A percentile compares a stretch with the other conserved stretches of the same genome.
phyloP scores from a whole-genome alignment of 805 yeast genomes.

The Yueomyces sinensis region DNA sequence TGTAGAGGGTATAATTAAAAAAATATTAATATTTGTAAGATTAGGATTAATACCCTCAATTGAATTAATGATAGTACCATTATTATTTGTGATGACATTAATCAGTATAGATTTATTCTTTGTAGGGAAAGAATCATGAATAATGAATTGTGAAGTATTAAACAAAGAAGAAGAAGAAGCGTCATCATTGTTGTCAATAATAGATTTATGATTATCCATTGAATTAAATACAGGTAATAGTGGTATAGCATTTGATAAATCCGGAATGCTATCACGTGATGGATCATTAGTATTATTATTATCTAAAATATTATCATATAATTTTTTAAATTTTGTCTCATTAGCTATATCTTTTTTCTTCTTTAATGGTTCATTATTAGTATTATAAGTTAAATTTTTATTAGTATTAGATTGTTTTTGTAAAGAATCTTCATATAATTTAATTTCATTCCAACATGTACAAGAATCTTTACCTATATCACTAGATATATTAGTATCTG shows the following conservation, averaged over 20 bases:
- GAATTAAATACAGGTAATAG: no score
- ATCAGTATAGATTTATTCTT: slow-evolving; percentile 11
- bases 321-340: background rate
- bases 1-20: no score
- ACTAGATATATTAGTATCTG: slow-evolving; percentile 9
- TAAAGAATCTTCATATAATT: background rate
- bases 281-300: no score
- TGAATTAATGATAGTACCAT: slow-evolving; percentile 7
- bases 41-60: no score
- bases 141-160: slow-evolving; percentile 5
- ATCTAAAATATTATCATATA: background rate
- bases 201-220: no score
- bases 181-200: no score
- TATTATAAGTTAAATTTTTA: background rate
- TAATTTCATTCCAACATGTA: slow-evolving; percentile 12
- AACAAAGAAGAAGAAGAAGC: no score
- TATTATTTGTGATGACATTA: slow-evolving; percentile 15
- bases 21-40: no score
- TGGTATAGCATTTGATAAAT: no score
- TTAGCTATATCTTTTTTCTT: background rate
- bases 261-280: no score
- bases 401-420: background rate
- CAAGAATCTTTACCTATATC: slow-evolving; percentile 24
- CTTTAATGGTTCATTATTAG: background rate
- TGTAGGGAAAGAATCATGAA: slow-evolving; percentile 8